A percentile compares a stretch with the other conserved stretches of the same genome.
Conservation (phyloP, 2,329 filamentous ascomycete species). For the Colletotrichum cordylinicola region DNA sequence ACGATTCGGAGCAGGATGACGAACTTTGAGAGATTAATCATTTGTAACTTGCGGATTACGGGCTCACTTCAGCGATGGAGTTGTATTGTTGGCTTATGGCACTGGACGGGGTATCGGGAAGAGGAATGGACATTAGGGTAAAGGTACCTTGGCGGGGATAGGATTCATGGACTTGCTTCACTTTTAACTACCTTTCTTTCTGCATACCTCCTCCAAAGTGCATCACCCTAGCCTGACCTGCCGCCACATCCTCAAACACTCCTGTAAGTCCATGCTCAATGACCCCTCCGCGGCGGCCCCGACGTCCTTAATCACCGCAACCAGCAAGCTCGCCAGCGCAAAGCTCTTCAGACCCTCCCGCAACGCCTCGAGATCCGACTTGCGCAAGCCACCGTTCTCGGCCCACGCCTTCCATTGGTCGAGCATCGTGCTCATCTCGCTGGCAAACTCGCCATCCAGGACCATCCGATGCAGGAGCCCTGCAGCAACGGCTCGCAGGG, state of each 20-base stretch:
- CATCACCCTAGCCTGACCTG: slow-evolving; percentile 54
- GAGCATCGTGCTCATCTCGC: slow-evolving; percentile 40
- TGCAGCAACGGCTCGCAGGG: slow-evolving; percentile 48
- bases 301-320: slow-evolving; percentile 53
- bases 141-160: neutral
- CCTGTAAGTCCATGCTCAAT: slow-evolving; percentile 57
- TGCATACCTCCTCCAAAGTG: neutral
- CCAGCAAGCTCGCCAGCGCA: slow-evolving; percentile 52
- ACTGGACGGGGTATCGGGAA: neutral
- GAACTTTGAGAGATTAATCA: neutral
- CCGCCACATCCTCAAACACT: slow-evolving; percentile 60
- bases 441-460: slow-evolving; percentile 49
- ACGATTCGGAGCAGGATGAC: slow-evolving; percentile 22
- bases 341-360: slow-evolving; percentile 46
- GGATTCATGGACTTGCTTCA: neutral
- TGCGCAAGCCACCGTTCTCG: slow-evolving; percentile 60
- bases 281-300: slow-evolving; percentile 51
- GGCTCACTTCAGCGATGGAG: neutral
- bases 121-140: neutral
- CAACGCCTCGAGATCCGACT: slow-evolving; percentile 43
- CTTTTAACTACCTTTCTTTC: neutral
- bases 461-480: slow-evolving; percentile 58
- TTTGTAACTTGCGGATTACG: neutral
- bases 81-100: neutral
- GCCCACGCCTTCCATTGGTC: slow-evolving; percentile 61